Conservation (phyloP, 75 land plant genomes). For the Sequoia sempervirens region DNA sequence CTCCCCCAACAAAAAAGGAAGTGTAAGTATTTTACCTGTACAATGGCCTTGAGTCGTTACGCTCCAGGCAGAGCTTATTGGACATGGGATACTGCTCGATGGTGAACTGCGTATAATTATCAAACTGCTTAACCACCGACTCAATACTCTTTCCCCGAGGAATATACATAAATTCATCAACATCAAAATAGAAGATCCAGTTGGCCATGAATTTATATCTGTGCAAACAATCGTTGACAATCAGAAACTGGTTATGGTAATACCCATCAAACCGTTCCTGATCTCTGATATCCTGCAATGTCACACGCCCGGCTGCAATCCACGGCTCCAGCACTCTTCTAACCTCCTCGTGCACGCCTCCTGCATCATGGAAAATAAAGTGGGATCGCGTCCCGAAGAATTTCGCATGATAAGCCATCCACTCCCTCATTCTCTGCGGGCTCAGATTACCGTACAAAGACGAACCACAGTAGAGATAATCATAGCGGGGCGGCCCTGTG, state of each 20-base stretch:
- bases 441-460: slow-evolving; percentile 71
- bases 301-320: slow-evolving; percentile 58
- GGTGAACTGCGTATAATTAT: slow-evolving; percentile 65
- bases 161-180: slow-evolving; percentile 79
- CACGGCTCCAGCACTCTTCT: slow-evolving; percentile 64
- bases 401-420: slow-evolving; percentile 86
- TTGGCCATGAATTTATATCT: slow-evolving; percentile 59
- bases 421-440: slow-evolving; percentile 60
- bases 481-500: slow-evolving; percentile 8
- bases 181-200: slow-evolving; percentile 90
- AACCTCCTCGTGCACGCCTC: slow-evolving; percentile 59
- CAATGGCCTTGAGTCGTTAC: not conserved
- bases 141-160: slow-evolving; percentile 39
- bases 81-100: slow-evolving; percentile 82
- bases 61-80: slow-evolving; percentile 43
- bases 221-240: slow-evolving; percentile 88
- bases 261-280: slow-evolving; percentile 80
- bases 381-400: slow-evolving; percentile 71
- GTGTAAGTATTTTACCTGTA: not conserved
- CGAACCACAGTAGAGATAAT: slow-evolving; percentile 83
- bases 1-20: too few relatives aligned
- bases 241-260: slow-evolving; percentile 86
- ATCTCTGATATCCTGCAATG: slow-evolving; percentile 70
- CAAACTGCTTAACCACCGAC: slow-evolving; percentile 37
- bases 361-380: slow-evolving; percentile 87